Percentiles rank a stretch among this genome's conserved stretches.
These are phyloP conservation scores for Ceratocystis albifundus DNA, from an alignment of 2,329 filamentous ascomycete species.

Conservation along the genomic window DNA sequence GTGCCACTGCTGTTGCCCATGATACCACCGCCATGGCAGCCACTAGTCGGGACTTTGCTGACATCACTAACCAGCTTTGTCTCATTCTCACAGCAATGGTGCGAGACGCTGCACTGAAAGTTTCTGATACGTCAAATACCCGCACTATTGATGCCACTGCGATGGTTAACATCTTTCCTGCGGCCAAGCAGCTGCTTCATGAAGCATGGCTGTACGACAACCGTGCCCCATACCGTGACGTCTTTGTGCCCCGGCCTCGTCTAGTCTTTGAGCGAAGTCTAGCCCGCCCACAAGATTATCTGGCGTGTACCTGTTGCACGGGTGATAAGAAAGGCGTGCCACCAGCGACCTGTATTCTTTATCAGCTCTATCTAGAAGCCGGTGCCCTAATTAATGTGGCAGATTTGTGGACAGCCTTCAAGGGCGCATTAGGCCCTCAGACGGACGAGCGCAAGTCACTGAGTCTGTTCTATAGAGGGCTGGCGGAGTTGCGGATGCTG, in stretches of 20 bases:
- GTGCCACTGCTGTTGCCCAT: slow-evolving; percentile 67
- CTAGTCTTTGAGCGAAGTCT: slow-evolving; percentile 60
- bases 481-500: slow-evolving; percentile 75
- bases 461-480: slow-evolving; percentile 69
- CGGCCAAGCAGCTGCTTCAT: slow-evolving; percentile 46
- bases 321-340: slow-evolving; percentile 32
- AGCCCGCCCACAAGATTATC: slow-evolving; percentile 61
- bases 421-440: slow-evolving; percentile 45
- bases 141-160: slow-evolving; percentile 28
- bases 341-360: slow-evolving; percentile 61
- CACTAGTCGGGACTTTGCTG: slow-evolving; percentile 59
- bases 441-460: slow-evolving; percentile 45
- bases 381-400: slow-evolving; percentile 66
- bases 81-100: slow-evolving; percentile 28
- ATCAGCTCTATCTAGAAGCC: slow-evolving; percentile 68
- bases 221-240: slow-evolving; percentile 55
- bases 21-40: slow-evolving; percentile 60
- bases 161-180: slow-evolving; percentile 28
- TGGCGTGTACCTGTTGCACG: slow-evolving; percentile 58
- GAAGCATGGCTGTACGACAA: slow-evolving; percentile 69
- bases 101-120: slow-evolving; percentile 31
- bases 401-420: slow-evolving; percentile 70
- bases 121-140: background rate
- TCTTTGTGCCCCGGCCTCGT: slow-evolving; percentile 64
- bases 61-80: slow-evolving; percentile 41